These are phyloP conservation scores for Triticum monococcum DNA, from an alignment of 176 grass and related monocot species.

Conservation along the genomic window DNA sequence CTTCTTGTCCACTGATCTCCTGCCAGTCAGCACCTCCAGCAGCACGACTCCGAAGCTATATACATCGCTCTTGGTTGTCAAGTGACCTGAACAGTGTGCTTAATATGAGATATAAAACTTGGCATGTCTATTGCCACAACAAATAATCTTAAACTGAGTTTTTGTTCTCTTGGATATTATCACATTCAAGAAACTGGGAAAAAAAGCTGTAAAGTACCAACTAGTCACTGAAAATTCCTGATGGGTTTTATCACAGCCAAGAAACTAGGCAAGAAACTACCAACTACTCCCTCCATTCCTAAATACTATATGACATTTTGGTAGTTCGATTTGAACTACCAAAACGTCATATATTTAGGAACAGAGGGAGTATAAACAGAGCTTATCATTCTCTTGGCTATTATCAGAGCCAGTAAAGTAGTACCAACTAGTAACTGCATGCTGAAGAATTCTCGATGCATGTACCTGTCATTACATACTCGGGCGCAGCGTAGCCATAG, in stretches of 20 bases:
- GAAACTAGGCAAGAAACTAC: too few species aligned
- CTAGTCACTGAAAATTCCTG: not conserved
- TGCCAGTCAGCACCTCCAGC: constrained; percentile 82
- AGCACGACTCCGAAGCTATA: constrained; percentile 91
- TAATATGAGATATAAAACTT: constrained; percentile 13
- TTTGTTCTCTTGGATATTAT: not conserved
- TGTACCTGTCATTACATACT: constrained; percentile 95
- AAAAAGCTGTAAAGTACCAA: not conserved
- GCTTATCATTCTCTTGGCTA: too few species aligned
- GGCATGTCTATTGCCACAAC: not conserved
- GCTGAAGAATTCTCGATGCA: too few species aligned
- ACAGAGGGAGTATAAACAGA: too few species aligned
- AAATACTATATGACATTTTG: too few species aligned
- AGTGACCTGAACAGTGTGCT: constrained; percentile 57
- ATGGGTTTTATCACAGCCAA: not conserved
- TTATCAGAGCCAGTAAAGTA: too few species aligned
- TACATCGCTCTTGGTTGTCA: constrained; percentile 90
- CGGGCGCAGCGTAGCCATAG: constrained; percentile 89
- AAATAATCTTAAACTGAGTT: constrained; percentile 7
- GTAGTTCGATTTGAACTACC: too few species aligned
- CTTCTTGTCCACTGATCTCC: constrained; percentile 93
- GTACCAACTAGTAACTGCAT: too few species aligned
- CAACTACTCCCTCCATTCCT: too few species aligned
- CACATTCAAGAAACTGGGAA: not conserved
- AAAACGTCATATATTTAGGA: too few species aligned